Evolutionary conservation across 306 rosid species (phyloP).

Genomic region (Quercus ilex): DNA sequence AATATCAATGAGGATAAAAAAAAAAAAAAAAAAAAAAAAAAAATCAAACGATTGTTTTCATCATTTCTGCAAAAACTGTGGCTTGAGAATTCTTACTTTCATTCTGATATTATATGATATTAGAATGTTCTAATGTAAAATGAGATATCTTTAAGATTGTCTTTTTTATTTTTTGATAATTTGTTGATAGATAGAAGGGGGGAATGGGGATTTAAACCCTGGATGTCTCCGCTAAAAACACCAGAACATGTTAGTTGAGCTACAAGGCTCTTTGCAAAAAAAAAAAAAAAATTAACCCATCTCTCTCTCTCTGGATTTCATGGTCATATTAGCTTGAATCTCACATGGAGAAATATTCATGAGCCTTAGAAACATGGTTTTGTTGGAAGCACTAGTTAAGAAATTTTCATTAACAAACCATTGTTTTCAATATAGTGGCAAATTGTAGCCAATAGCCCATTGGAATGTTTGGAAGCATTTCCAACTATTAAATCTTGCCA

Average conservation of each 20-base stretch:
- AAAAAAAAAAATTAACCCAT: no score
- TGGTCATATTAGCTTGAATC: neutral
- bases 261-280: no score
- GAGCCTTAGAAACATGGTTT: neutral
- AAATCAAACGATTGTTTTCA: neutral
- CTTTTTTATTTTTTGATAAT: neutral
- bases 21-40: no score
- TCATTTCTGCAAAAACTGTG: neutral
- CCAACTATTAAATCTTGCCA: no score
- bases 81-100: neutral
- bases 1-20: neutral
- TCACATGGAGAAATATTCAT: neutral
- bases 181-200: no score
- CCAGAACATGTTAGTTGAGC: no score
- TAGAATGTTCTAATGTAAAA: neutral
- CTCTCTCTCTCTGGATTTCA: neutral
- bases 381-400: neutral
- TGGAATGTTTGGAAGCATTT: no score
- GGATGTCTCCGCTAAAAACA: no score
- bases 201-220: no score
- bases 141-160: neutral
- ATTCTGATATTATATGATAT: neutral
- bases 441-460: no score
- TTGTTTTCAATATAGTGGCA: no score
- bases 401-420: no score